Conservation (phyloP, 306 rosid genomes). For the Elaeagnus macrophylla region DNA sequence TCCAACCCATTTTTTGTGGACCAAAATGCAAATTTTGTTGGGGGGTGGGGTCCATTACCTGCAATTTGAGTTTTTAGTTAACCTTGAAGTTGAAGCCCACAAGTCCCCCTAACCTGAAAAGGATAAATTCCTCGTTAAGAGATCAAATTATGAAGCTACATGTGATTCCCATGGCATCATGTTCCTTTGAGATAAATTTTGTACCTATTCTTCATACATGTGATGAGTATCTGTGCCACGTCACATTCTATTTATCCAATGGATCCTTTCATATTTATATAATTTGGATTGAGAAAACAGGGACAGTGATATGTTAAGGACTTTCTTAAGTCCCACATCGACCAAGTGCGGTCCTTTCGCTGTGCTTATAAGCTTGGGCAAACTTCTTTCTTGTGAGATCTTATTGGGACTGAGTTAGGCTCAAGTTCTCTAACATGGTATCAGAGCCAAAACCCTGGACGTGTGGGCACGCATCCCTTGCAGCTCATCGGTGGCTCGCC, state of each 20-base stretch:
- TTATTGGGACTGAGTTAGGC: no score
- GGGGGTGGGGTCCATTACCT: constrained; percentile 6
- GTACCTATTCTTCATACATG: constrained; percentile 22
- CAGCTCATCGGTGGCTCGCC: no score
- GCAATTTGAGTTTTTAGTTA: constrained; percentile 4
- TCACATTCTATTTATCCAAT: constrained; percentile 5
- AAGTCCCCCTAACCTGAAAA: constrained; percentile 16
- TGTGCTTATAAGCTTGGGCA: no score
- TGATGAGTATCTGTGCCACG: constrained; percentile 25
- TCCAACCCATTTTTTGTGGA: no score
- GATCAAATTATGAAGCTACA: constrained; percentile 23
- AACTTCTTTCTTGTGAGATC: no score
- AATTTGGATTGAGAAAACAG: neutral
- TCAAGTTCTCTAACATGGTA: no score
- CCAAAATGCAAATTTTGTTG: no score
- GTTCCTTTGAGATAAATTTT: constrained; percentile 20
- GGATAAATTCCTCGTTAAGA: constrained; percentile 18
- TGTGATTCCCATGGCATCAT: constrained; percentile 50
- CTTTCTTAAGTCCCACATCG: no score
- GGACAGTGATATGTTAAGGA: neutral
- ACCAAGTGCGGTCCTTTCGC: no score
- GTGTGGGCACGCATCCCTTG: no score
- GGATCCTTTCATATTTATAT: neutral
- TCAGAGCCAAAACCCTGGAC: no score
- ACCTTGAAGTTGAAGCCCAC: constrained; percentile 5